These are phyloP conservation scores for Colletotrichum viniferum DNA, from an alignment of 2,329 filamentous ascomycete species.

Conservation along the genomic window DNA sequence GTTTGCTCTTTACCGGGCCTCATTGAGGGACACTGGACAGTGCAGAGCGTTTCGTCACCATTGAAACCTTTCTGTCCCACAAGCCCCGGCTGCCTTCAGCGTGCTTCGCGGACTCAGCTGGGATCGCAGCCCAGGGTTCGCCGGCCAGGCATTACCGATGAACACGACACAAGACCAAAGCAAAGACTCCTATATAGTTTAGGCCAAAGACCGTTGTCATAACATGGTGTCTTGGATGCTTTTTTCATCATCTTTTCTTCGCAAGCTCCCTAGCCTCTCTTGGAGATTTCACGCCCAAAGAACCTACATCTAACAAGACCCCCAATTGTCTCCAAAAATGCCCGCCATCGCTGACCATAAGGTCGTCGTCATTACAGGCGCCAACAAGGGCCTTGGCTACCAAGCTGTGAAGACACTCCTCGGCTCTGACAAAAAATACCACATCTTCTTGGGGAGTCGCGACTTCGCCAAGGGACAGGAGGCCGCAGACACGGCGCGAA, in stretches of 20 bases:
- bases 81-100: neutral
- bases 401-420: conserved; percentile 28
- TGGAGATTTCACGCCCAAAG: fast-evolving
- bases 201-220: fast-evolving
- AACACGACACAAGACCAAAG: neutral
- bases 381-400: conserved; percentile 31
- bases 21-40: neutral
- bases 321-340: neutral
- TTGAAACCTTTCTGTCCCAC: neutral
- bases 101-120: neutral
- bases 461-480: conserved; percentile 26
- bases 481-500: conserved; percentile 3
- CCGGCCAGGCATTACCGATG: neutral
- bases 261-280: neutral
- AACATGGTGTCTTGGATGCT: fast-evolving
- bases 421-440: conserved; percentile 22
- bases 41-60: neutral
- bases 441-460: conserved; percentile 30
- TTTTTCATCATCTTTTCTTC: neutral
- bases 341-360: neutral
- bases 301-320: neutral
- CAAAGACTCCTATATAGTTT: neutral
- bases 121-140: neutral
- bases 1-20: neutral
- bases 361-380: conserved; percentile 20